Evolutionary conservation across 495 filamentous ascomycete genomes (phyloP).

Genomic region (Penicillium chermesinum): DNA sequence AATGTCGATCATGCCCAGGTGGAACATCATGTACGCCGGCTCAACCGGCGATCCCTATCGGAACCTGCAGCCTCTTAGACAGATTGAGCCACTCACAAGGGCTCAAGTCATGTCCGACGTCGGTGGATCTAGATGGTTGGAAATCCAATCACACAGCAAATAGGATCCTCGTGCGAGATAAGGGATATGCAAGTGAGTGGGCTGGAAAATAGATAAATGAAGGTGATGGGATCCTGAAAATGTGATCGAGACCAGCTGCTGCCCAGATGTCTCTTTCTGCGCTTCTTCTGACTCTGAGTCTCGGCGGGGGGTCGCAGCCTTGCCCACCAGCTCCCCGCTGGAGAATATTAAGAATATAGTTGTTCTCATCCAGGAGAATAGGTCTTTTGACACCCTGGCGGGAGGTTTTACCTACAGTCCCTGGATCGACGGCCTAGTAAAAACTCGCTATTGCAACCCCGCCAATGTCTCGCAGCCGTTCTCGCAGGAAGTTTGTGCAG

Average conservation of each 20-base stretch:
- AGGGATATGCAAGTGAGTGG: background rate
- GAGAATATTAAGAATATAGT: constrained; percentile 44
- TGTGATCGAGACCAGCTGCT: background rate
- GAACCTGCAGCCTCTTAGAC: too few relatives aligned
- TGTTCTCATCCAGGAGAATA: constrained; percentile 41
- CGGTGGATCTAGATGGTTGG: too few relatives aligned
- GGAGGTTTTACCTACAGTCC: constrained; percentile 35
- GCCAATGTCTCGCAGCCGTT: constrained; percentile 31
- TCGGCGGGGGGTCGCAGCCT: constrained; percentile 6
- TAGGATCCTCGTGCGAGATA: background rate
- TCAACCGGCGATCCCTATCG: background rate
- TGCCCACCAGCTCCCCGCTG: constrained; percentile 13
- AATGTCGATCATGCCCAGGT: too few relatives aligned
- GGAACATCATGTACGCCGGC: too few relatives aligned
- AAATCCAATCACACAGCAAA: background rate
- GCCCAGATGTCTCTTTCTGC: constrained; percentile 1
- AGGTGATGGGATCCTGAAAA: background rate
- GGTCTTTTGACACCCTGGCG: constrained; percentile 40
- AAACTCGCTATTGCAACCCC: constrained; percentile 35
- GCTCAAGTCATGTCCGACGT: too few relatives aligned
- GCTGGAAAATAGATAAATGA: background rate
- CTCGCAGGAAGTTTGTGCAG: constrained; percentile 33
- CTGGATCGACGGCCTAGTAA: constrained; percentile 30
- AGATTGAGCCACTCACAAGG: background rate
- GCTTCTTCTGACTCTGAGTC: constrained; percentile 2